Conservation (phyloP, 1,284 basidiomycete species). For the Phenoliferia sp. region DNA sequence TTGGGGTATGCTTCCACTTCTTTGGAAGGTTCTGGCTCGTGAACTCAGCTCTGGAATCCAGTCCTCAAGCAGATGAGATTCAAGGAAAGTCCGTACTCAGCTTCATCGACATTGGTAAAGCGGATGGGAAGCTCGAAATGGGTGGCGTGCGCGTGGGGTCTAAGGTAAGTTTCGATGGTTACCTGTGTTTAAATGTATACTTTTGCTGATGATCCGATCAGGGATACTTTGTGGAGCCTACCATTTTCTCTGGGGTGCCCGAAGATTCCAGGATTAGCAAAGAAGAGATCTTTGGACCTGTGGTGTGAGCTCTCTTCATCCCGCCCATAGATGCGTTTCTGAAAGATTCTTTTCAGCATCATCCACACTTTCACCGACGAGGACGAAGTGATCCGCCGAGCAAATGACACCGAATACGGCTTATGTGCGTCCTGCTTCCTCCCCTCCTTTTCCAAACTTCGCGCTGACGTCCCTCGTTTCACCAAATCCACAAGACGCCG, state of each 20-base stretch:
- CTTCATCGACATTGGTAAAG: slow-evolving; percentile 24
- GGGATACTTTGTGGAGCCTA: slow-evolving; percentile 30
- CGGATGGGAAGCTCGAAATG: slow-evolving; percentile 8
- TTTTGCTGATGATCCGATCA: neutral
- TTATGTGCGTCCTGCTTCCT: slow-evolving; percentile 5
- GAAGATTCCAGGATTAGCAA: slow-evolving; percentile 19
- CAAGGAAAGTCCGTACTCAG: slow-evolving; percentile 25
- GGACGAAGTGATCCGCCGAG: slow-evolving; percentile 17
- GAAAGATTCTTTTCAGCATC: neutral
- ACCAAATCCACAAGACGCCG: slow-evolving; percentile 12
- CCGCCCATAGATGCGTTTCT: neutral
- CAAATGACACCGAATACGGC: slow-evolving; percentile 28
- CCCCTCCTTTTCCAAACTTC: neutral
- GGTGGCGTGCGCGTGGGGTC: slow-evolving; percentile 7
- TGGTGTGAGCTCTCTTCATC: slow-evolving; percentile 7
- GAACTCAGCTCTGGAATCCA: neutral
- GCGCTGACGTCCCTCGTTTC: neutral
- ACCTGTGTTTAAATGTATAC: too few relatives aligned
- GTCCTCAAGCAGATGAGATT: slow-evolving; percentile 29
- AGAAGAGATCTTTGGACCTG: slow-evolving; percentile 32
- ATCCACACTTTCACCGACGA: slow-evolving; percentile 24
- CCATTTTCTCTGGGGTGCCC: slow-evolving; percentile 22
- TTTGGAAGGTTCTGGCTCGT: neutral
- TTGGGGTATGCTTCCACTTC: slow-evolving; percentile 1
- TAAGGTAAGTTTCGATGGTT: neutral